Evolutionary conservation across 225 moss, liverwort and hornwort species (phyloP).

Genomic region (Polytrichum formosum): DNA sequence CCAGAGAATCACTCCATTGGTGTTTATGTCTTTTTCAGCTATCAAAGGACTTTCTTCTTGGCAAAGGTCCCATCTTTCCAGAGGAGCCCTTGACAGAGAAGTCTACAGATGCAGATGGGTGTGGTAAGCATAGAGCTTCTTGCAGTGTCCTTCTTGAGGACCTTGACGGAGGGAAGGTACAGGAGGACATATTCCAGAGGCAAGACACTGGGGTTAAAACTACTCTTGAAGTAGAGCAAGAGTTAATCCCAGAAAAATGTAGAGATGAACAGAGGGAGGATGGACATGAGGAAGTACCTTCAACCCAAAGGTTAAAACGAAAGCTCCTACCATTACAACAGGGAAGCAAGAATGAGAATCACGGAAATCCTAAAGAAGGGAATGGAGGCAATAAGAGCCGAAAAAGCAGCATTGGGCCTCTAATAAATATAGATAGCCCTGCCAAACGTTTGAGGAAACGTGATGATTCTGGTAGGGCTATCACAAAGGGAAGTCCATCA

Average conservation of each 20-base stretch:
- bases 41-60: constrained; percentile 27
- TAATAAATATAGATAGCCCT: constrained; percentile 8
- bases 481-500: constrained; percentile 15
- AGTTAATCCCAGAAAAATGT: not conserved
- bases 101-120: constrained; percentile 8
- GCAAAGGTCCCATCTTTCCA: constrained; percentile 27
- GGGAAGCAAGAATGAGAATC: constrained; percentile 12
- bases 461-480: constrained; percentile 14
- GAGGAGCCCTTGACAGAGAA: constrained; percentile 22
- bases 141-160: constrained; percentile 10
- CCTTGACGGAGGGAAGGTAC: not conserved
- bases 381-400: constrained; percentile 19
- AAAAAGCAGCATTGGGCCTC: constrained; percentile 6
- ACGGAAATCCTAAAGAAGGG: constrained; percentile 17
- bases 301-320: constrained; percentile 24
- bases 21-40: constrained; percentile 26
- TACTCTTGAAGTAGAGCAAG: constrained; percentile 5
- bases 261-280: constrained; percentile 13
- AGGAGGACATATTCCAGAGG: not conserved
- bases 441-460: constrained; percentile 13
- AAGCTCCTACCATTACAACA: constrained; percentile 13
- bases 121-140: constrained; percentile 8
- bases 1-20: too few relatives aligned
- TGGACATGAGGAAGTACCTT: constrained; percentile 7
- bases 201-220: constrained; percentile 2